Evolutionary conservation across 306 rosid species (phyloP).

Genomic region (Lablab purpureus): DNA sequence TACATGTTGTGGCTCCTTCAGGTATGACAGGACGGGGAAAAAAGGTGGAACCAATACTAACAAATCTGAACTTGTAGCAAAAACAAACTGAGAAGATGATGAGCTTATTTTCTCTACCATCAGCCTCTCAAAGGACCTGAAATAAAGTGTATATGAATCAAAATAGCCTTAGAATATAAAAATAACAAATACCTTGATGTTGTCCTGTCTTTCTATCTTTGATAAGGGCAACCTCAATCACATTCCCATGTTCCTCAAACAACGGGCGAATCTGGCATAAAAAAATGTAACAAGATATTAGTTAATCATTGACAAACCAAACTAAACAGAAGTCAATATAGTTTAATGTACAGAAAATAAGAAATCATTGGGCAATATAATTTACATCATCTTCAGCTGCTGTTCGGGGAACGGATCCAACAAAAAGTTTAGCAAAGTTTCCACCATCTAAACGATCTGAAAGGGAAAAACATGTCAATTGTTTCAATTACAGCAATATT

Average conservation of each 20-base stretch:
- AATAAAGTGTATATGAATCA: slow-evolving; percentile 64
- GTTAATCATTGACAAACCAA: slow-evolving; percentile 23
- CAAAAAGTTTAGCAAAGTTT: slow-evolving; percentile 86
- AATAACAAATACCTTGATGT: slow-evolving; percentile 78
- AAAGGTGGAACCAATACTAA: slow-evolving; percentile 77
- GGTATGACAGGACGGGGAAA: slow-evolving; percentile 68
- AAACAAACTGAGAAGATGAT: slow-evolving; percentile 83
- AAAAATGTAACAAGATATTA: slow-evolving; percentile 26
- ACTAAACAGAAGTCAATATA: slow-evolving; percentile 14
- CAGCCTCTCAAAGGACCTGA: slow-evolving; percentile 93
- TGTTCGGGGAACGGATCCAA: slow-evolving; percentile 93
- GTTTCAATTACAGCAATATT: slow-evolving; percentile 13
- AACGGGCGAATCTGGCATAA: slow-evolving; percentile 81
- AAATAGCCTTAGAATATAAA: slow-evolving; percentile 51
- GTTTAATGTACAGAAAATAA: slow-evolving; percentile 16
- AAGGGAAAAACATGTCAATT: slow-evolving; percentile 33
- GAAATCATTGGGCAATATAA: slow-evolving; percentile 5
- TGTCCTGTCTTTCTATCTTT: slow-evolving; percentile 95
- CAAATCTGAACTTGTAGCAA: slow-evolving; percentile 84
- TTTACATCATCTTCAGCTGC: slow-evolving; percentile 90
- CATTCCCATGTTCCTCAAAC: slow-evolving; percentile 94
- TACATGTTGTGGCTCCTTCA: slow-evolving; percentile 66
- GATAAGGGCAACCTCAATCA: slow-evolving; percentile 91
- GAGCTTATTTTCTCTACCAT: slow-evolving; percentile 79
- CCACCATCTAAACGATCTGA: slow-evolving; percentile 72